Evolutionary conservation across 257 asterid species (phyloP).

Genomic region (Nicotiana sylvestris): DNA sequence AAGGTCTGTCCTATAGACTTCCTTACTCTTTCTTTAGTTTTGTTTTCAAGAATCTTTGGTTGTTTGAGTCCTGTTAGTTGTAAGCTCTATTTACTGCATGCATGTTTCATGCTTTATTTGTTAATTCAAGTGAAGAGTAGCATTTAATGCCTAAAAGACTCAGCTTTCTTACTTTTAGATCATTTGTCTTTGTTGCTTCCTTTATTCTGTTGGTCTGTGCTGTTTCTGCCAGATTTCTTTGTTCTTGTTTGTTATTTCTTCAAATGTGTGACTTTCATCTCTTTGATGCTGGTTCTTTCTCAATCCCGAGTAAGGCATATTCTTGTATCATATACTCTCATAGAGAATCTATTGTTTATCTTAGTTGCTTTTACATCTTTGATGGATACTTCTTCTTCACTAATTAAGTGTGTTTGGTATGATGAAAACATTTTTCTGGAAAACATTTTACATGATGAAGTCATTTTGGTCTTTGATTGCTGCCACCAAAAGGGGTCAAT

Average conservation of each 20-base stretch:
- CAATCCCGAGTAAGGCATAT: not conserved
- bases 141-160: not conserved
- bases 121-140: not conserved
- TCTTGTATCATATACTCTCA: not conserved
- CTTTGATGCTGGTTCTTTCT: not conserved
- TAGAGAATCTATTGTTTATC: not conserved
- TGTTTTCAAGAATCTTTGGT: not conserved
- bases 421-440: not conserved
- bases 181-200: not conserved
- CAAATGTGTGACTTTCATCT: no score
- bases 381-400: not conserved
- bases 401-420: not conserved
- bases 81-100: not conserved
- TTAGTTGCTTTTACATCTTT: not conserved
- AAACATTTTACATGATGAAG: not conserved
- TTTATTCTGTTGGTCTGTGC: not conserved
- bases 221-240: not conserved
- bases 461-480: not conserved
- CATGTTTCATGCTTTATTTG: not conserved
- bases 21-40: constrained; percentile 12
- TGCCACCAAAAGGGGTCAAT: not conserved
- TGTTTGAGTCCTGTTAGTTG: not conserved
- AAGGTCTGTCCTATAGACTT: constrained; percentile 39
- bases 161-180: not conserved
- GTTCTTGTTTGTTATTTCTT: not conserved